Base-by-base conservation (phyloP, 768 basidiomycete genomes). In the Crepidotus variabilis region DNA sequence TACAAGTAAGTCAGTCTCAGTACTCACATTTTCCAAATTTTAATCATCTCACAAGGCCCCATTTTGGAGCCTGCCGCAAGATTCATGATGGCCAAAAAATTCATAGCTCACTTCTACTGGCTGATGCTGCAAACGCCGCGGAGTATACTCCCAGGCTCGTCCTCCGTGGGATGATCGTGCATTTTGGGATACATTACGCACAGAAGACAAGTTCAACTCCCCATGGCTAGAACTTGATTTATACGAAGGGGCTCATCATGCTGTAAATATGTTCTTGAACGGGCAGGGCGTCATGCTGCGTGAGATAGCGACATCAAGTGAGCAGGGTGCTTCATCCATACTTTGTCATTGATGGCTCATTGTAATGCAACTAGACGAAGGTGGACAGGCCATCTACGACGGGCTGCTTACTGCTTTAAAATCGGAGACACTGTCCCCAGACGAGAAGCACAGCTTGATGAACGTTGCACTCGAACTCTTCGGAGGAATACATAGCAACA, bases 1-100 rank as follows among this genome's bases (percentile, higher is more conserved):
- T 35, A 47, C 45, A 54, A 33, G 52, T 54, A n/a, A 3, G 24
- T 54, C 6, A n/a, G n/a, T n/a, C n/a, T n/a, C n/a, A n/a, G n/a
- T n/a, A n/a, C 20, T 45, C 45, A n/a, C n/a, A n/a, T 13, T 34
- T 23, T 23, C 14, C n/a, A n/a, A n/a, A n/a, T n/a, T n/a, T n/a
- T n/a, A n/a, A 6, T 36, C 9, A 8, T 36, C 35, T 36, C 35
- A 8, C 11, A 18, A 65, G 63, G 20, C 61, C 61, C 2, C 63
- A 65, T 50, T 47, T 57, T 34, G 63, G 63, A 0, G 36, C 54
- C 1, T 10, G 23, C 14, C 61, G 63, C 9, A 61, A 59, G 49
- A 60, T 65, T 11, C 61, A 65, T 9, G 10, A 32, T 1, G 60
- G 60, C 0, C 63, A 65, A 22, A 65, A 63, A 33, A 59, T 65